Conservation (phyloP, 1,284 basidiomycete species). For the Pseudozyma hubeiensis region DNA sequence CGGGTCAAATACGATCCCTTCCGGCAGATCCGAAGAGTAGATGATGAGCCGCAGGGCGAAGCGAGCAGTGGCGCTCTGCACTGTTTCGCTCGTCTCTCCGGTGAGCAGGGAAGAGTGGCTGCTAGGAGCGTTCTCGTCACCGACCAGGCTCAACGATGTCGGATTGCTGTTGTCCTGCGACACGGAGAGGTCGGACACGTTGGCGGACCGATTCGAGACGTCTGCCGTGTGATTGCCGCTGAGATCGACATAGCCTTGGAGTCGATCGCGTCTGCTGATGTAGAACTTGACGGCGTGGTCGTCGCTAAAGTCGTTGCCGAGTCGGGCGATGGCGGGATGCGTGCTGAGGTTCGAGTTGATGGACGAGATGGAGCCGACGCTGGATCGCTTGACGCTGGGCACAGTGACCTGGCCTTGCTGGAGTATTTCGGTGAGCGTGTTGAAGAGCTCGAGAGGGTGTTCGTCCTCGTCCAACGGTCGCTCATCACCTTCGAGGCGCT, state of each 20-base stretch:
- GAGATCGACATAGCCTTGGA: constrained; percentile 41
- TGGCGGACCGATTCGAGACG: constrained; percentile 32
- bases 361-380: constrained; percentile 91
- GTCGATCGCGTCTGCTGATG: constrained; percentile 73
- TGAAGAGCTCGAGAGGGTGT: constrained; percentile 86
- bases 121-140: constrained; percentile 35
- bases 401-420: constrained; percentile 73
- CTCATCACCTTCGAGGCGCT: constrained; percentile 85
- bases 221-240: constrained; percentile 20
- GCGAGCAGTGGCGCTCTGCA: constrained; percentile 73
- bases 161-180: constrained; percentile 47
- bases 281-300: constrained; percentile 97
- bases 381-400: constrained; percentile 82
- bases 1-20: constrained; percentile 91
- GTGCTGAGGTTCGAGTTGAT: constrained; percentile 88
- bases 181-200: constrained; percentile 29
- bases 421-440: constrained; percentile 77
- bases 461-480: constrained; percentile 79
- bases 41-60: constrained; percentile 89
- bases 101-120: constrained; percentile 45
- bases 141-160: constrained; percentile 33
- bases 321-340: constrained; percentile 90
- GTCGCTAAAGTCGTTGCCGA: constrained; percentile 94
- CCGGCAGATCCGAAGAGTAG: constrained; percentile 87
- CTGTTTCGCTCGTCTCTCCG: constrained; percentile 41